Evolutionary conservation across 2,329 filamentous ascomycete genomes (phyloP), one percentile per base, ranked within the genome.

Genomic region (Plectosphaerella sp.): DNA sequence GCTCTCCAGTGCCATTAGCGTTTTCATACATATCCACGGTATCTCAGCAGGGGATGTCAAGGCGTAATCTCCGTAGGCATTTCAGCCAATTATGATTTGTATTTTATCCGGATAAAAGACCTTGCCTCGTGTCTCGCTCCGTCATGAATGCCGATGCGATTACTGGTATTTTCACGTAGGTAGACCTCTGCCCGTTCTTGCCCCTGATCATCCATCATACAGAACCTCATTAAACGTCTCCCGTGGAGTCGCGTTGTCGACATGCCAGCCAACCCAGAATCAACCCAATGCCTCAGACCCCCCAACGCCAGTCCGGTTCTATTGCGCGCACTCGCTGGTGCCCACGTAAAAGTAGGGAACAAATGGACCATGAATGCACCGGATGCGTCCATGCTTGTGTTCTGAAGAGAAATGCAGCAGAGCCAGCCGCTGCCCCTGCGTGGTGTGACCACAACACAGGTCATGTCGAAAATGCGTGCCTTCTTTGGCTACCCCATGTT

Each of bases 361-460:
- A 43, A 37, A 39, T 25, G n/a, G 53, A 48, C 25, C 48, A 48
- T 28, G 52, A 51, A 28, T 43, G 45, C 14, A 36, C 53, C 16
- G 51, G 50, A 24, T 33, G 46, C 37, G 46, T 45, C 47, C 42
- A 47, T 11, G 36, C 6, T 24, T 49, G 9, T 41, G 53, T 18
- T 51, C 53, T n/a, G 35, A 28, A 45, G 25, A 16, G 4, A 43
- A 41, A 11, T 47, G 22, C 36, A 28, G 46, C 45, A 16, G 16
- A n/a, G 15, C 33, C 25, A 25, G 37, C 22, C 16, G 53, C 48
- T 50, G 48, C n/a, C 24, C 8, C 4, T 20, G 14, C 5, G 12
- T 14, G 1, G 15, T 10, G 16, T 12, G 14, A 42, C 8, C 28
- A 28, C 12, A 3, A 16, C 7, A n/a, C 37, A 9, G 15, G 37